phyloP scores from a whole-genome alignment of 371 early-diverging fungal species.

The Entomophthora muscae region DNA sequence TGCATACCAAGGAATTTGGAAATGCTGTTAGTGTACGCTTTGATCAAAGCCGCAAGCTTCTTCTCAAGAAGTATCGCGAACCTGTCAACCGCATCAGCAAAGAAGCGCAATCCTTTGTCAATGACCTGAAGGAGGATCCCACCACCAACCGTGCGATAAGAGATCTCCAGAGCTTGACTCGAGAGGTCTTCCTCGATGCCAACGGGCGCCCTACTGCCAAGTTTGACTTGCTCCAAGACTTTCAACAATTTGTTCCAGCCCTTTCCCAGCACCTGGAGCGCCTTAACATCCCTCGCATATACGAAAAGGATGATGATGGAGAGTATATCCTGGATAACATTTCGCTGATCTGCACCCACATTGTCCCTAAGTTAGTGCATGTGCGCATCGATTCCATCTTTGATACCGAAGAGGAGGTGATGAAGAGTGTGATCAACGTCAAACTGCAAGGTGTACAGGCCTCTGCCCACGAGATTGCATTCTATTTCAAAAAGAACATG shows the following conservation, averaged over 20 bases:
- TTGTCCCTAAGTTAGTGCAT: slow-evolving; percentile 18
- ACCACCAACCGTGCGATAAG: slow-evolving; percentile 13
- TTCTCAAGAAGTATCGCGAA: slow-evolving; percentile 14
- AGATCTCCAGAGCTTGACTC: slow-evolving; percentile 16
- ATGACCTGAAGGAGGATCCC: slow-evolving; percentile 15
- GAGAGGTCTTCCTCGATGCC: slow-evolving; percentile 22
- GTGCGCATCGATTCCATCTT: slow-evolving; percentile 20
- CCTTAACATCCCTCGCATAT: slow-evolving; percentile 16
- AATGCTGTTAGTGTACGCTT: slow-evolving; percentile 12
- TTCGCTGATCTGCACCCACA: slow-evolving; percentile 17
- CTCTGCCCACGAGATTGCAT: slow-evolving; percentile 17
- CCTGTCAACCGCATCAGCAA: slow-evolving; percentile 11
- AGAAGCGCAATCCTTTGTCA: slow-evolving; percentile 13
- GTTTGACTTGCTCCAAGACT: slow-evolving; percentile 21
- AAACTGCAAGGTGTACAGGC: slow-evolving; percentile 13
- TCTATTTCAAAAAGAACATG: slow-evolving; percentile 17
- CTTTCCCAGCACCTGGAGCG: slow-evolving; percentile 20
- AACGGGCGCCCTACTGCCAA: slow-evolving; percentile 21
- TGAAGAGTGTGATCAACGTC: slow-evolving; percentile 13
- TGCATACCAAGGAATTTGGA: slow-evolving; percentile 13
- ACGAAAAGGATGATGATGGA: slow-evolving; percentile 17
- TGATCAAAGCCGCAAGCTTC: slow-evolving; percentile 13
- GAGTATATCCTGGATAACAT: slow-evolving; percentile 24
- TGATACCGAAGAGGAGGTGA: slow-evolving; percentile 13
- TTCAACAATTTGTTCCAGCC: slow-evolving; percentile 16